Conservation (phyloP, 2,329 filamentous ascomycete species). For the Claviceps cyperi region DNA sequence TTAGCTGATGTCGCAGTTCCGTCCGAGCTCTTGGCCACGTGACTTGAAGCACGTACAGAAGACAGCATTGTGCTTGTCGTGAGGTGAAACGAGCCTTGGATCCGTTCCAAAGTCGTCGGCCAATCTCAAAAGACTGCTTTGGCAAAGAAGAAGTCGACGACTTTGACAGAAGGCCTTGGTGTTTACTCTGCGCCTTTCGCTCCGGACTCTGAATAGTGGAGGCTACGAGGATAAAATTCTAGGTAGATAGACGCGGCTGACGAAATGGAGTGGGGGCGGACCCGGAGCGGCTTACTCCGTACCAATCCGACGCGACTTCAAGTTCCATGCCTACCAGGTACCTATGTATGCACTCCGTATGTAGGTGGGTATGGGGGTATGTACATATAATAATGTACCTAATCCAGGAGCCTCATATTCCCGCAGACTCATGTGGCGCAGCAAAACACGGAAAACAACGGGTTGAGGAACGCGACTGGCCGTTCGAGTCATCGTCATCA, state of each 20-base stretch:
- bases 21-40: background rate
- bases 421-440: too few relatives aligned
- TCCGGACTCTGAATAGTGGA: background rate
- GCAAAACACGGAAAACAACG: too few relatives aligned
- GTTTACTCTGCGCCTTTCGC: background rate
- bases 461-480: too few relatives aligned
- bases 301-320: too few relatives aligned
- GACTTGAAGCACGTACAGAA: background rate
- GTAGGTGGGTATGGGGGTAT: too few relatives aligned
- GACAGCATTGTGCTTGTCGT: background rate
- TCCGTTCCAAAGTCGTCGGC: background rate
- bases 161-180: background rate
- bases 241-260: background rate
- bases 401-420: too few relatives aligned
- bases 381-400: too few relatives aligned
- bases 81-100: background rate
- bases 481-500: too few relatives aligned
- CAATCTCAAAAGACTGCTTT: background rate
- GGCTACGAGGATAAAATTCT: background rate
- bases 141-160: background rate
- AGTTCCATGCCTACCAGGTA: too few relatives aligned
- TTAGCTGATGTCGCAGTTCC: background rate
- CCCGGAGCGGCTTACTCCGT: too few relatives aligned
- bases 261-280: constrained; percentile 1
- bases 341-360: too few relatives aligned